Evolutionary conservation across 768 basidiomycete genomes (phyloP).

Genomic region (Trametes elegans): DNA sequence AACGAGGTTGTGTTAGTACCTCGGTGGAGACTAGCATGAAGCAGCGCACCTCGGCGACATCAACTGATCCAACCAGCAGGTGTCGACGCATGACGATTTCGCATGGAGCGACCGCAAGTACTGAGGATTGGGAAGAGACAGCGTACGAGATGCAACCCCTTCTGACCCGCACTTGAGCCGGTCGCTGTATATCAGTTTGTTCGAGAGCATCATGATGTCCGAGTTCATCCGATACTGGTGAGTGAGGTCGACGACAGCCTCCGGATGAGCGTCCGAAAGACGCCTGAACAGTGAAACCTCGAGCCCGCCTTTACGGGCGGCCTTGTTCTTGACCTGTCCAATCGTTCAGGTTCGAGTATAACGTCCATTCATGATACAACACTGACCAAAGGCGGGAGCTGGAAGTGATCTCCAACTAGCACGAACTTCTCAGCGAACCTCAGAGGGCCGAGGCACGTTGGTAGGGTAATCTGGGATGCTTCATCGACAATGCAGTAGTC

Average conservation of each 20-base stretch:
- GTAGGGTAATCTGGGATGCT: constrained; percentile 95
- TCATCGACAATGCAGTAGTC: constrained; percentile 99
- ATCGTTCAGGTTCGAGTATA: background rate
- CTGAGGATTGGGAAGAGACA: constrained; percentile 50
- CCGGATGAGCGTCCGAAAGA: constrained; percentile 83
- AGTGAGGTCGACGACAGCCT: constrained; percentile 80
- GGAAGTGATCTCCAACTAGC: constrained; percentile 96
- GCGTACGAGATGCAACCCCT: constrained; percentile 55
- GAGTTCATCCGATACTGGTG: constrained; percentile 97
- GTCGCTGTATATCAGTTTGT: constrained; percentile 79
- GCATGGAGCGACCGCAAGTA: constrained; percentile 48
- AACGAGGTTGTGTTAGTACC: no score
- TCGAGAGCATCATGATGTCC: constrained; percentile 92
- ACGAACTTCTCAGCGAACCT: constrained; percentile 89
- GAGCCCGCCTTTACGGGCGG: constrained; percentile 81
- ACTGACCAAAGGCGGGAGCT: constrained; percentile 88
- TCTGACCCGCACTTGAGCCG: constrained; percentile 78
- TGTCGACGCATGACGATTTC: constrained; percentile 28
- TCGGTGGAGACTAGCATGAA: background rate
- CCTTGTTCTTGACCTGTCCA: constrained; percentile 84
- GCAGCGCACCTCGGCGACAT: constrained; percentile 57
- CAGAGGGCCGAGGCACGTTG: constrained; percentile 91
- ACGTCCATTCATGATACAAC: background rate
- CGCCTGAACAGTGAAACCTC: constrained; percentile 89
- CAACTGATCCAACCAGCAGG: constrained; percentile 73